A percentile compares a stretch with the other conserved stretches of the same genome.
Evolutionary conservation across 331 rosid genomes (phyloP).

Genomic region (Acacia pycnantha): DNA sequence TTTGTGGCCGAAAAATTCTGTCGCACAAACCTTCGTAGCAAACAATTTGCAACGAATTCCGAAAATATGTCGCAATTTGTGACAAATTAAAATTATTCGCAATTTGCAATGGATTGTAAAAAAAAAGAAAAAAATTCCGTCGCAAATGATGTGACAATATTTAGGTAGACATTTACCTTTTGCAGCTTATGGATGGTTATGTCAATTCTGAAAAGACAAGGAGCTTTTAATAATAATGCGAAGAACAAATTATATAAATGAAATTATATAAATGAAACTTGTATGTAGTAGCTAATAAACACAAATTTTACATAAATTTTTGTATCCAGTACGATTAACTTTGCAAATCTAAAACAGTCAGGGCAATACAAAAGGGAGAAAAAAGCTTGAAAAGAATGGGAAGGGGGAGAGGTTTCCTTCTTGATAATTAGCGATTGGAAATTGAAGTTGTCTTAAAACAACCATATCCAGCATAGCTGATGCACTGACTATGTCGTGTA

Average conservation of each 20-base stretch:
- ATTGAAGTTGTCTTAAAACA: slow-evolving; percentile 6
- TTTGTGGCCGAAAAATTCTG: too few relatives aligned
- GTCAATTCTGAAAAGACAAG: neutral
- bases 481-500: neutral
- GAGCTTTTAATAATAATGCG: neutral
- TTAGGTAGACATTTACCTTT: too few relatives aligned
- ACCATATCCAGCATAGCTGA: neutral
- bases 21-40: too few relatives aligned
- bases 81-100: too few relatives aligned
- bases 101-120: too few relatives aligned
- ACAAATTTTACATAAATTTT: neutral
- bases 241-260: neutral
- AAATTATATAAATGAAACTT: neutral
- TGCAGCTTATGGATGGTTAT: neutral
- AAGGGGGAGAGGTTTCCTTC: neutral
- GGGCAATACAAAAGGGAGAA: too few relatives aligned
- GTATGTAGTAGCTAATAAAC: neutral
- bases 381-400: neutral
- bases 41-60: too few relatives aligned
- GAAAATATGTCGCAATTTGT: too few relatives aligned
- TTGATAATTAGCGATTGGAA: neutral
- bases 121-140: too few relatives aligned
- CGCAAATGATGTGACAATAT: too few relatives aligned
- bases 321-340: neutral
- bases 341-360: too few relatives aligned